A percentile compares a stretch with the other conserved stretches of the same genome.
Evolutionary conservation across 169 alveolate species (phyloP).

Genomic region (Plasmodium malariae): DNA sequence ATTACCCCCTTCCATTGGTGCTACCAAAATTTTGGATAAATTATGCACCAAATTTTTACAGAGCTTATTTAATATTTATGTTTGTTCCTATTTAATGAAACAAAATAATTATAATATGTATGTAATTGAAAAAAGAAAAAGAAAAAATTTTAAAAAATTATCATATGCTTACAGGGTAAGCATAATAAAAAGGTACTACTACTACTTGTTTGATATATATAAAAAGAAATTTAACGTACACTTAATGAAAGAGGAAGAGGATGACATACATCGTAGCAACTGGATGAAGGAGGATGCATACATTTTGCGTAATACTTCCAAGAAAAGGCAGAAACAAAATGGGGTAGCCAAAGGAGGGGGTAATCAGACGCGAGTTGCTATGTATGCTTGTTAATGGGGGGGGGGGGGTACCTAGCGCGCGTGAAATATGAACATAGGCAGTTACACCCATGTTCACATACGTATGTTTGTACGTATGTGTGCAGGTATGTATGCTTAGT

Average conservation of each 20-base stretch:
- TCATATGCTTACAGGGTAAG: conserved; percentile 12
- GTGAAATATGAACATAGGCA: not conserved
- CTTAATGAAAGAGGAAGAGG: conserved; percentile 37
- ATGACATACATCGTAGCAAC: conserved; percentile 12
- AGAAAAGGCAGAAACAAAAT: conserved; percentile 3
- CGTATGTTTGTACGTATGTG: not conserved
- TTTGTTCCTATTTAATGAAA: conserved; percentile 44
- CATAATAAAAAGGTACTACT: conserved; percentile 39
- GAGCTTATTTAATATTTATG: conserved; percentile 57
- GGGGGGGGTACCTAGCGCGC: too few relatives aligned
- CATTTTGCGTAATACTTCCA: not conserved
- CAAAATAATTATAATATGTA: conserved; percentile 17
- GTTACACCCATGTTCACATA: not conserved
- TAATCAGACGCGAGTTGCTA: not conserved
- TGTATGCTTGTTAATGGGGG: too few relatives aligned
- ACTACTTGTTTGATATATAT: conserved; percentile 27
- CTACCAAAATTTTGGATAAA: conserved; percentile 7
- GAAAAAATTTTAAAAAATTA: not conserved
- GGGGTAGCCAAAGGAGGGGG: not conserved
- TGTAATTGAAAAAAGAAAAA: not conserved
- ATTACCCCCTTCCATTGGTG: too few relatives aligned
- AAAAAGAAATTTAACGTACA: conserved; percentile 23
- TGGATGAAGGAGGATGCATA: conserved; percentile 37
- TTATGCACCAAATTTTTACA: conserved; percentile 38
- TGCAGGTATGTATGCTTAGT: not conserved